Evolutionary conservation across 148 eudicot species (phyloP).

Genomic region (Limonium bicolor): DNA sequence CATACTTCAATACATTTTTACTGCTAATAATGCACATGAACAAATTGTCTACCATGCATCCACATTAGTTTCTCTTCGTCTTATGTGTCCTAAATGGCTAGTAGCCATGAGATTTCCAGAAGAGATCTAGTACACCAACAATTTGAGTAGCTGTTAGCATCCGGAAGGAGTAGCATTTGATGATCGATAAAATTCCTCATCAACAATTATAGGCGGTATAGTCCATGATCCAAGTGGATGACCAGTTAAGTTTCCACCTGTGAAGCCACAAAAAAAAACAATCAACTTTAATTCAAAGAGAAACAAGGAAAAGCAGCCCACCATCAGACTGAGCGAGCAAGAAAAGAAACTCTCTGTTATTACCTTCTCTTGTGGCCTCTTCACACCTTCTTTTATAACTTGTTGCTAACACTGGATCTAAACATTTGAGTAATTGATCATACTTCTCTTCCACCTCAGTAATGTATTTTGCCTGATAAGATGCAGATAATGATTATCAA

Average conservation of each 20-base stretch:
- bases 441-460: conserved; percentile 76
- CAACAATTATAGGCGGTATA: conserved; percentile 62
- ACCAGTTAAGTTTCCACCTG: conserved; percentile 64
- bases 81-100: no score
- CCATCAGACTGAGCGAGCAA: not conserved
- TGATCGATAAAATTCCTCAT: conserved; percentile 60
- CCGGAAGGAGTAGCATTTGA: no score
- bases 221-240: conserved; percentile 88
- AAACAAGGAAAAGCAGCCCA: not conserved
- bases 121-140: no score
- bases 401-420: conserved; percentile 44
- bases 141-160: no score
- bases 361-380: conserved; percentile 97
- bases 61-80: no score
- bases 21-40: no score
- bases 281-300: not conserved
- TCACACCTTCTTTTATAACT: conserved; percentile 71
- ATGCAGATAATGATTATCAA: conserved; percentile 1
- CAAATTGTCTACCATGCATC: no score
- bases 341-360: not conserved
- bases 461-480: conserved; percentile 52
- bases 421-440: conserved; percentile 29
- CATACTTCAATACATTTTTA: no score
- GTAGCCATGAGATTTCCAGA: no score
- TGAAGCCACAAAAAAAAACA: conserved; percentile 6